Evolutionary conservation across 1,139 yeast species (phyloP).

Genomic region (Yamadazyma atmosphaerica): DNA sequence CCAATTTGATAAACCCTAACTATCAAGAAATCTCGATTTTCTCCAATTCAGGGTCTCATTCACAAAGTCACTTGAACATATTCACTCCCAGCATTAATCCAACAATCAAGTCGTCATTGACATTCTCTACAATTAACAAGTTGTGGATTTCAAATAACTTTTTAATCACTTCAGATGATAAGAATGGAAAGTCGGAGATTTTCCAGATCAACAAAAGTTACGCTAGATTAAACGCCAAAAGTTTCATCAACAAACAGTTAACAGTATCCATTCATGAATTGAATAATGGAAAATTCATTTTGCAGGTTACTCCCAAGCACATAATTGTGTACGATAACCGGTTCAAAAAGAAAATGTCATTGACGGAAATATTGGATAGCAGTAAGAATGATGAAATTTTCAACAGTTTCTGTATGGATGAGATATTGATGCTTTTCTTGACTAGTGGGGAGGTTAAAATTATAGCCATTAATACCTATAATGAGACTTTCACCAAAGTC

Average conservation of each 20-base stretch:
- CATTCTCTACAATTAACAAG: constrained; percentile 73
- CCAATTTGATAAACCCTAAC: constrained; percentile 70
- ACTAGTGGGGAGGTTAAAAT: constrained; percentile 59
- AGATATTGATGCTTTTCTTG: constrained; percentile 51
- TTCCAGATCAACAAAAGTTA: constrained; percentile 71
- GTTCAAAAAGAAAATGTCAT: constrained; percentile 46
- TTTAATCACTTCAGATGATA: constrained; percentile 72
- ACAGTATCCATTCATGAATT: constrained; percentile 70
- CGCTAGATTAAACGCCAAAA: constrained; percentile 61
- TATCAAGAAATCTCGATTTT: constrained; percentile 64
- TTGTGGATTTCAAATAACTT: constrained; percentile 69
- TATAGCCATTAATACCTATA: constrained; percentile 42
- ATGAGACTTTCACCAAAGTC: constrained; percentile 35
- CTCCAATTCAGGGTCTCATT: constrained; percentile 67
- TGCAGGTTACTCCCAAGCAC: constrained; percentile 73
- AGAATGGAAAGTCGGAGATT: constrained; percentile 65
- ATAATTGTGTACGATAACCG: constrained; percentile 65
- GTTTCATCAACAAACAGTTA: constrained; percentile 61
- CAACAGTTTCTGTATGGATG: constrained; percentile 52
- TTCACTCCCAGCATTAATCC: constrained; percentile 68
- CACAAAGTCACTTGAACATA: constrained; percentile 56
- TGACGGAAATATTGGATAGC: constrained; percentile 32
- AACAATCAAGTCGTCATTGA: constrained; percentile 63
- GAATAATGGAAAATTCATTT: constrained; percentile 58
- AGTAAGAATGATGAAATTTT: constrained; percentile 49